phyloP scores from a whole-genome alignment of 257 asterid genomes.

The Euphrasia confusa region DNA sequence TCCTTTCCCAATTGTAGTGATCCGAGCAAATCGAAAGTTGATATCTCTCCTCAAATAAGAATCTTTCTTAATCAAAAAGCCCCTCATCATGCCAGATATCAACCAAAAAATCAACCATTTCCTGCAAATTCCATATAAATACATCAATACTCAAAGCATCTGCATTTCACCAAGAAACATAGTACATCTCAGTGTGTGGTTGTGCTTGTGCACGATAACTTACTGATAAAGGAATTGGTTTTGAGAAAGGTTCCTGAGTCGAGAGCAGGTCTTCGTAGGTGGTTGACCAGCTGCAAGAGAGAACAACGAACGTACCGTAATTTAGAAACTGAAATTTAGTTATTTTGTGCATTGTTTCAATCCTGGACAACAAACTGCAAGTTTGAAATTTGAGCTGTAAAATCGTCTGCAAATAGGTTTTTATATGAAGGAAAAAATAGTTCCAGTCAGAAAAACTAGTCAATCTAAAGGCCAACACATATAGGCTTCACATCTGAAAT shows the following conservation, averaged over 20 bases:
- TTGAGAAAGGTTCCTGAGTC: constrained; percentile 62
- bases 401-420: background rate
- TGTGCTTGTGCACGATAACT: constrained; percentile 24
- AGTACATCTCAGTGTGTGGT: background rate
- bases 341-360: background rate
- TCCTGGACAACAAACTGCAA: constrained; percentile 1
- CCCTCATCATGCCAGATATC: constrained; percentile 95
- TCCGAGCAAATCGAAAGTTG: background rate
- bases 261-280: constrained; percentile 90
- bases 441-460: background rate
- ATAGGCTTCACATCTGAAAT: background rate
- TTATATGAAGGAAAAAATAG: background rate
- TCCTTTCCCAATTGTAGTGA: background rate
- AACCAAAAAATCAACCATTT: constrained; percentile 89
- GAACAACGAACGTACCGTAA: constrained; percentile 6
- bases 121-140: constrained; percentile 40
- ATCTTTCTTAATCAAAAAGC: constrained; percentile 47
- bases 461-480: background rate
- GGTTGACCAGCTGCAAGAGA: constrained; percentile 74
- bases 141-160: background rate
- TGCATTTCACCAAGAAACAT: background rate
- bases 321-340: background rate
- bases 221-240: constrained; percentile 70
- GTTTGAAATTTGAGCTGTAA: background rate
- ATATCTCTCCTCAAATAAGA: background rate